Evolutionary conservation across 306 rosid genomes (phyloP), one percentile per base, ranked within the genome.

Genomic region (Acmispon strigosus): DNA sequence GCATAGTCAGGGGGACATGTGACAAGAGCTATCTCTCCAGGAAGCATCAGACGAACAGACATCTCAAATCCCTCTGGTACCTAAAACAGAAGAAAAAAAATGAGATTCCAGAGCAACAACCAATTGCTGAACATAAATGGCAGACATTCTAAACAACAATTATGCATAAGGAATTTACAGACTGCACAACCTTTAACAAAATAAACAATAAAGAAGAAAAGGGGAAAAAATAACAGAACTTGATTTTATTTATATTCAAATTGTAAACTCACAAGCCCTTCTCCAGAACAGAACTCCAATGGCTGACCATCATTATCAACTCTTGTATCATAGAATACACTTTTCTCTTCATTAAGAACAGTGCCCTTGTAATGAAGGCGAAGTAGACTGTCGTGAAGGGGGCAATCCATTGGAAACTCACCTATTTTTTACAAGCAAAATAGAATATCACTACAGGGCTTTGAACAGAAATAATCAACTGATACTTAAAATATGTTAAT

Each of bases 341-440:
- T 83, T 54, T 87, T 90, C 80, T 84, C 89, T 67, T 86, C 91
- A 47, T 76, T 56, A 62, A 86, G 87, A 74, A 92, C 74, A 83
- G 84, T 87, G 63, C 96, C 99, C 93, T 95, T 89, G 86, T 87
- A 95, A 80, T 91, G 99, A 45, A 95, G 92, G 3, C 72, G 86
- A 51, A 91, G 86, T 41, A 87, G 87, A 76, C 97, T 95, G 81
- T 95, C 97, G n/a, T 95, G 96, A 70, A 95, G 99, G 60, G 97
- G 97, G 81, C 97, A 95, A 79, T 95, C 99, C 99, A 95, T 95
- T 11, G 92, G 99, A 79, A 95, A 95, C 4, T 95, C 99, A 71
- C 99, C 99, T 91, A 72, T 76, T 76, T 60, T 27, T 66, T 62
- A 72, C 74, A 84, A 63, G 74, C 13, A 75, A 68, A 61, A 75